Base-by-base conservation (phyloP, 1,284 basidiomycete species). In the Flammula alnicola region DNA sequence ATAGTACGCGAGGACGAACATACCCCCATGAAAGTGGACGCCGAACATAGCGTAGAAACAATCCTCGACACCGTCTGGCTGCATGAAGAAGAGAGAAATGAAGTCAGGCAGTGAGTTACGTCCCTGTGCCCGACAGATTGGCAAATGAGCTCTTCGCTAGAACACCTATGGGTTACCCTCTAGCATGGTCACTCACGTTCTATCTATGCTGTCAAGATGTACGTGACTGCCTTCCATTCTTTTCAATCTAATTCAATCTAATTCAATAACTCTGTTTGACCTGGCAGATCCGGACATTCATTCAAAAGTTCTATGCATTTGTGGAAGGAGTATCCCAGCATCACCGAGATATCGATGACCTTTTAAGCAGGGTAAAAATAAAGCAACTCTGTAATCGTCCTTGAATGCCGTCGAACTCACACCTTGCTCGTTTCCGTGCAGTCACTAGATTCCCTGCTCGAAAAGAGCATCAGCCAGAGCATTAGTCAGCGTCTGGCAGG, bases 251-350 rank as follows among this genome's bases (percentile, higher is more conserved):
- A n/a, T 23, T 36, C 25, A 11, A 22, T 42, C 10, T 20, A 11
- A 22, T 42, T 11, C 19, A 39, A 8, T 37, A 26, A 45, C 11
- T 5, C 16, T 44, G 27, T 25, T 7, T 49, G n/a, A n/a, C 37
- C 17, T 19, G 23, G 35, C 62, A 92, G 85, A 94, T 99, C 52
- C 87, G 95, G 29, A 83, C 81, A 41, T 97, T 97, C 63, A 92
- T 98, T 22, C 91, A 96, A 60, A 93, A 95, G 62, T 99, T 98
- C 74, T 98, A 98, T 68, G 86, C 93, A 30, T 99, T 98, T 66
- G 87, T 95, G 0, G 96, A 98, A 59, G 96, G 95, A 2, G 91
- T 97, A 7, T 86, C 88, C 1, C 91, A 96, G 65, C 89, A 95
- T 54, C 91, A 94, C 64, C 80, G 91, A 31, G 93, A 96, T 64